Percentiles rank a stretch among this genome's conserved stretches.
These are phyloP conservation scores for Taiozyma onychis DNA, from an alignment of 1,139 yeast species.

Conservation along the genomic window DNA sequence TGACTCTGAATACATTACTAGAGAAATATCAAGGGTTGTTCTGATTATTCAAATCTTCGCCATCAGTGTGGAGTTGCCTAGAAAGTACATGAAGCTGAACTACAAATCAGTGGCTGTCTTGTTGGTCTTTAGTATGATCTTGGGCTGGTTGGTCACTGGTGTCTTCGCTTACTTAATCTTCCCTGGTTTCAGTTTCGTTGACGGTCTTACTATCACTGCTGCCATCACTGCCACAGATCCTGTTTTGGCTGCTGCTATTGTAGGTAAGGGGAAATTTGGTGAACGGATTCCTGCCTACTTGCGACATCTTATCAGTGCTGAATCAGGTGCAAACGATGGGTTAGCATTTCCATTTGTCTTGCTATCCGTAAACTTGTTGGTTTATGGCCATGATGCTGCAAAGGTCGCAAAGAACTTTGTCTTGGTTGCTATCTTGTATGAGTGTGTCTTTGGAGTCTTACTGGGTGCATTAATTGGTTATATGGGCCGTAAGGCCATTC, in stretches of 20 bases:
- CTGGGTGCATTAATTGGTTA: slow-evolving; percentile 31
- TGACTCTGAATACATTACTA: slow-evolving; percentile 23
- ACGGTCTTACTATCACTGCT: slow-evolving; percentile 34
- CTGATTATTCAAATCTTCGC: slow-evolving; percentile 37
- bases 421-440: slow-evolving; percentile 30
- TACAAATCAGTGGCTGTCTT: slow-evolving; percentile 29
- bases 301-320: slow-evolving; percentile 31
- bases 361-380: slow-evolving; percentile 28
- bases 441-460: slow-evolving; percentile 28
- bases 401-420: slow-evolving; percentile 31
- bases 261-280: slow-evolving; percentile 36
- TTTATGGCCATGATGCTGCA: slow-evolving; percentile 20
- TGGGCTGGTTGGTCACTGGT: slow-evolving; percentile 37
- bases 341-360: slow-evolving; percentile 35
- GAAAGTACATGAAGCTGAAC: slow-evolving; percentile 30
- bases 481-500: slow-evolving; percentile 24
- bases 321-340: slow-evolving; percentile 38
- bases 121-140: slow-evolving; percentile 35
- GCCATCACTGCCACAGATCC: slow-evolving; percentile 43
- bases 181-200: slow-evolving; percentile 29
- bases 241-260: slow-evolving; percentile 37
- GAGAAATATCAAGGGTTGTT: slow-evolving; percentile 33
- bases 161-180: slow-evolving; percentile 30
- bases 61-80: slow-evolving; percentile 38
- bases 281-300: slow-evolving; percentile 29